Percentiles rank a stretch among this genome's conserved stretches.
phyloP scores from a whole-genome alignment of 352 stramenopile species.

The Globisporangium echinulatum region DNA sequence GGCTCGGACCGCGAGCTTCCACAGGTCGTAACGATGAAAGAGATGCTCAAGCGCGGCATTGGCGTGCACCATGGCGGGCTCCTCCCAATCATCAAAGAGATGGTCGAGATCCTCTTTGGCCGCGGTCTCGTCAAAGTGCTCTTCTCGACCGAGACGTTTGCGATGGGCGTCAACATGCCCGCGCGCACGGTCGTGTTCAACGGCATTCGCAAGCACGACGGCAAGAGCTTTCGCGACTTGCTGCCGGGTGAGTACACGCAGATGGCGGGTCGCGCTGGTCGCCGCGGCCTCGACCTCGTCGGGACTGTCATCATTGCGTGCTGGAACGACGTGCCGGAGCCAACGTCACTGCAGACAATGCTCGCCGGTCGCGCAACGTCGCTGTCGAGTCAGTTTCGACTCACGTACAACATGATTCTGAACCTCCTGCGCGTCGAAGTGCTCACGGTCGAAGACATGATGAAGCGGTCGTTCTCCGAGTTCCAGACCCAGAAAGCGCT shows the following conservation, averaged over 20 bases:
- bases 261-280: slow-evolving; percentile 97
- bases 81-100: slow-evolving; percentile 99
- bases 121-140: slow-evolving; percentile 96
- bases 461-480: slow-evolving; percentile 96
- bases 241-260: slow-evolving; percentile 89
- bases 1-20: slow-evolving; percentile 96
- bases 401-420: slow-evolving; percentile 99
- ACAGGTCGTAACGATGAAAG: slow-evolving; percentile 96
- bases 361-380: slow-evolving; percentile 93
- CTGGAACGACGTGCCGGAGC: slow-evolving; percentile 97
- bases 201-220: slow-evolving; percentile 96
- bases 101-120: slow-evolving; percentile 99
- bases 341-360: slow-evolving; percentile 90
- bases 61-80: slow-evolving; percentile 96
- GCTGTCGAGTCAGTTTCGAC: slow-evolving; percentile 95
- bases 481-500: slow-evolving; percentile 92
- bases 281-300: slow-evolving; percentile 95
- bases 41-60: slow-evolving; percentile 94
- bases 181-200: slow-evolving; percentile 97
- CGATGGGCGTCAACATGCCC: slow-evolving; percentile 99
- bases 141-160: slow-evolving; percentile 99
- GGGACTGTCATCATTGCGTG: slow-evolving; percentile 97
- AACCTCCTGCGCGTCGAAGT: slow-evolving; percentile 92
- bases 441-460: slow-evolving; percentile 93
- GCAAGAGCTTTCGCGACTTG: slow-evolving; percentile 88